A percentile compares a stretch with the other conserved stretches of the same genome.
phyloP scores from a whole-genome alignment of 257 asterid genomes.

The Capsicum rhomboideum region DNA sequence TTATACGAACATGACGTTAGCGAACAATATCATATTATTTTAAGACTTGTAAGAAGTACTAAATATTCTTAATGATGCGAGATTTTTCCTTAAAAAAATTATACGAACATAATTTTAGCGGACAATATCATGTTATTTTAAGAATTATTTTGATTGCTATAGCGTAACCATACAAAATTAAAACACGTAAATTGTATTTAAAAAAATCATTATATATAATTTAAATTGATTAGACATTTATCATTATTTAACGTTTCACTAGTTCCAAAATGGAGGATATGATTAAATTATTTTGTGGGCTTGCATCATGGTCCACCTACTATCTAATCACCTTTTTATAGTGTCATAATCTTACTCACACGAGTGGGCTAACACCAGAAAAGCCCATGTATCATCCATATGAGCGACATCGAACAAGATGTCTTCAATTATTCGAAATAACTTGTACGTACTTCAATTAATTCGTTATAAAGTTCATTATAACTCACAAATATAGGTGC shows the following conservation, averaged over 20 bases:
- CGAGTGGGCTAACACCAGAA: background rate
- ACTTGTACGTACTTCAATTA: too few relatives aligned
- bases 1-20: background rate
- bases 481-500: too few relatives aligned
- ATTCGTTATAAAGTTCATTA: too few relatives aligned
- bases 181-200: background rate
- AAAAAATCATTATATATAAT: background rate
- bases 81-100: background rate
- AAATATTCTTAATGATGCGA: background rate
- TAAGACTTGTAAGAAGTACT: accelerated
- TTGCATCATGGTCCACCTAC: background rate
- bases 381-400: background rate
- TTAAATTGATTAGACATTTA: background rate
- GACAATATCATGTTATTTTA: background rate
- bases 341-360: background rate
- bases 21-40: background rate
- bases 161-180: background rate
- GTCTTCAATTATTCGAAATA: too few relatives aligned
- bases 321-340: background rate
- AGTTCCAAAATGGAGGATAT: background rate
- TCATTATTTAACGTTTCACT: background rate
- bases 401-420: background rate
- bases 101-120: background rate
- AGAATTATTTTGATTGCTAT: background rate
- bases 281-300: background rate